phyloP scores from a whole-genome alignment of 108 stramenopile genomes.

The Nitzschia palea region DNA sequence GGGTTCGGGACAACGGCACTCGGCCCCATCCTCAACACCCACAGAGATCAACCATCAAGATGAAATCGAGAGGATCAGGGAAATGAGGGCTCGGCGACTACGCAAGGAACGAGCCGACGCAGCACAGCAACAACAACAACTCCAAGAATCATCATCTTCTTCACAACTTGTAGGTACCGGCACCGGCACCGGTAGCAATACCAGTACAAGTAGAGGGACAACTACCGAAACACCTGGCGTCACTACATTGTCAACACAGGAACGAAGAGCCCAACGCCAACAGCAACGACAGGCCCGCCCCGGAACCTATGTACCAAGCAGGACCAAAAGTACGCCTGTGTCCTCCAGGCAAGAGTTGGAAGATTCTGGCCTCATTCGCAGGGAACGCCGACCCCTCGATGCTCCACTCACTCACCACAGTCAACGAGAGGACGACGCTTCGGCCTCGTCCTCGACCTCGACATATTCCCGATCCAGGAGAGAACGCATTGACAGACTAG shows the following conservation, averaged over 20 bases:
- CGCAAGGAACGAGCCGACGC: constrained; percentile 17
- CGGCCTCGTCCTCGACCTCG: no score
- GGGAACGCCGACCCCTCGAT: constrained; percentile 5
- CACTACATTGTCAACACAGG: no score
- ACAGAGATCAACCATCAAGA: constrained; percentile 18
- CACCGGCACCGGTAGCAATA: background rate
- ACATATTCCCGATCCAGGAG: background rate
- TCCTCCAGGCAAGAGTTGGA: constrained; percentile 21
- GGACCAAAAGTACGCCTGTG: background rate
- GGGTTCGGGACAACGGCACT: no score
- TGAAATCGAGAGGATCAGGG: constrained; percentile 40
- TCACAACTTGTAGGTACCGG: no score
- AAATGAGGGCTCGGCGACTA: constrained; percentile 29
- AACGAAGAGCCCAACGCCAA: background rate
- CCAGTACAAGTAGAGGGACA: no score
- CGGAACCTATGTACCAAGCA: background rate
- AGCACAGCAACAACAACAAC: no score
- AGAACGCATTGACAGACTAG: constrained; percentile 1
- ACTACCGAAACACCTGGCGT: no score
- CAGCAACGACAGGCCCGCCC: background rate
- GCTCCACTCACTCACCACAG: no score
- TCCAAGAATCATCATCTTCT: no score
- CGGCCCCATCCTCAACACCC: no score
- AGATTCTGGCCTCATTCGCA: constrained; percentile 13
- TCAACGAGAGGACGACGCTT: no score